These are phyloP conservation scores for Microascus cirrosus DNA, from an alignment of 2,329 filamentous ascomycete species.

Conservation along the genomic window DNA sequence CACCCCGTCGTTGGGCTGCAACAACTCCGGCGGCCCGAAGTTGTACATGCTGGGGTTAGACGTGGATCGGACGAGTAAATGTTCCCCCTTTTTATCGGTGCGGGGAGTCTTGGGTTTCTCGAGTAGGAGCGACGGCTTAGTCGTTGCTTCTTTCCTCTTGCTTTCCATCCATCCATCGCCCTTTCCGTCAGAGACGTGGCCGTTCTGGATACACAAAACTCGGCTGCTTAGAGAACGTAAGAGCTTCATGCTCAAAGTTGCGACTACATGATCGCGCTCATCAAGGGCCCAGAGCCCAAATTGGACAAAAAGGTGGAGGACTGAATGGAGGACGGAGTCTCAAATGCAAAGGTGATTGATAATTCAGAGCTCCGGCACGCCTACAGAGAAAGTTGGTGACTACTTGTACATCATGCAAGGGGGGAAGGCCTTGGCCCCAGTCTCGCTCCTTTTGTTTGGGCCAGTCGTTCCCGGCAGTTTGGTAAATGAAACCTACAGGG, in stretches of 20 bases:
- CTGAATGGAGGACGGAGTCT: too few relatives aligned
- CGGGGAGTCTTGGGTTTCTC: neutral
- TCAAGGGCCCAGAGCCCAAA: too few relatives aligned
- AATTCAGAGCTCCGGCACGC: too few relatives aligned
- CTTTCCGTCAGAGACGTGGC: neutral
- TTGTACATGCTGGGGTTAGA: neutral
- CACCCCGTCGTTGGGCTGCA: neutral
- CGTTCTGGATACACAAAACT: neutral
- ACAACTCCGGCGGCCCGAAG: neutral
- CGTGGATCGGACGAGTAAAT: neutral
- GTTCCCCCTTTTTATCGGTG: neutral
- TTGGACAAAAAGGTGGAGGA: too few relatives aligned
- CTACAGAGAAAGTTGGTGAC: too few relatives aligned
- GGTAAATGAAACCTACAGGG: conserved; percentile 2
- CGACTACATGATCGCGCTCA: neutral
- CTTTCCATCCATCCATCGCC: neutral
- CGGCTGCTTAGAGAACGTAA: too few relatives aligned
- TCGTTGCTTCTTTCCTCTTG: neutral
- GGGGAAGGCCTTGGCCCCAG: neutral
- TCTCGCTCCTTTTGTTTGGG: neutral
- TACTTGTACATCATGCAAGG: neutral
- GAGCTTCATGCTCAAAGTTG: neutral
- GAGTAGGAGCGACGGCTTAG: neutral
- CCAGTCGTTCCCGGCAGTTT: conserved; percentile 1
- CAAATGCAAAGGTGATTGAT: too few relatives aligned